Percentiles rank a stretch among this genome's conserved stretches.
Conservation (phyloP, 2,329 filamentous ascomycete species). For the Phialophora expanda region DNA sequence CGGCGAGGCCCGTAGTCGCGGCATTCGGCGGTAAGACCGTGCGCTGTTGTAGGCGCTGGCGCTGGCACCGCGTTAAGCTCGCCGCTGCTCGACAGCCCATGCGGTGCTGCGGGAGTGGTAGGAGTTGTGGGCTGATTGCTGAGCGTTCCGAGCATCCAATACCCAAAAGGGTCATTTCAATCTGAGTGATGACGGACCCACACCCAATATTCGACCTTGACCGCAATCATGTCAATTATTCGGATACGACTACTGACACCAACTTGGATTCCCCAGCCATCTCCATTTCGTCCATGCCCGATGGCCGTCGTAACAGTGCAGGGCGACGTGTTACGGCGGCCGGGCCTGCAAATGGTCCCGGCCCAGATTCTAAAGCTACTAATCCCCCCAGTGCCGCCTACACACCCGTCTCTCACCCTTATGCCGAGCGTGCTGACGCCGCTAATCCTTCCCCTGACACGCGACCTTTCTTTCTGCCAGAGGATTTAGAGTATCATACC, state of each 20-base stretch:
- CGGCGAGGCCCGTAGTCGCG: conserved; percentile 21
- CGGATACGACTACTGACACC: conserved; percentile 30
- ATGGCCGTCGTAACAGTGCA: conserved; percentile 23
- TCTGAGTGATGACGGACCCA: conserved; percentile 38
- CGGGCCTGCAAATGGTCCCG: conserved; percentile 12
- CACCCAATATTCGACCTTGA: conserved; percentile 29
- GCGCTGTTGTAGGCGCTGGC: background rate
- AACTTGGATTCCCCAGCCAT: conserved; percentile 36
- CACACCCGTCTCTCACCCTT: conserved; percentile 24
- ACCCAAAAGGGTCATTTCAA: conserved; percentile 20
- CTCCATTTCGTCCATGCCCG: conserved; percentile 32
- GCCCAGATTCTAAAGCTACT: conserved; percentile 29
- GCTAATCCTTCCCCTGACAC: conserved; percentile 36
- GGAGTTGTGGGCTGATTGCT: conserved; percentile 22
- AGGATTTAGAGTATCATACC: conserved; percentile 28
- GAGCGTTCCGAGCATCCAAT: conserved; percentile 11
- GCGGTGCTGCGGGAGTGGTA: conserved; percentile 16
- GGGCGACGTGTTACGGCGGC: conserved; percentile 7
- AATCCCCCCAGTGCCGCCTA: conserved; percentile 28
- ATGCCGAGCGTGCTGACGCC: conserved; percentile 36
- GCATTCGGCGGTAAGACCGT: conserved; percentile 16
- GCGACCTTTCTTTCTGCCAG: conserved; percentile 28
- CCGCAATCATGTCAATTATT: conserved; percentile 29
- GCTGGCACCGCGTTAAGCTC: conserved; percentile 11
- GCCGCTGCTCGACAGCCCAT: conserved; percentile 6